These are phyloP conservation scores for Trifolium subterraneum DNA, from an alignment of 306 rosid genomes.

Conservation along the genomic window DNA sequence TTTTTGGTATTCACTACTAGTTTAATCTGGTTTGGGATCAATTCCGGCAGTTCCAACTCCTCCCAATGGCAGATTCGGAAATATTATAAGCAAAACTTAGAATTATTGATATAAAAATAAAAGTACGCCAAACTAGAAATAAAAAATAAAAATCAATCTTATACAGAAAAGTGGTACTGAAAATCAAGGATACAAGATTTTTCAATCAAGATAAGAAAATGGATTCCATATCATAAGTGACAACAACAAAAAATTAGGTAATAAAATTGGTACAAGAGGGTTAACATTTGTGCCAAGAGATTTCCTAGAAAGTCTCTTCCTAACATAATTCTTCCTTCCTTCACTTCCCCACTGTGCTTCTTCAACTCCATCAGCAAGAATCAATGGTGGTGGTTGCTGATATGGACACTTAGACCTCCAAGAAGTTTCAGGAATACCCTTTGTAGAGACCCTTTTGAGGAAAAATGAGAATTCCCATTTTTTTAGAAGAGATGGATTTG, in stretches of 20 bases:
- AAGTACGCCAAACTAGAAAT: background rate
- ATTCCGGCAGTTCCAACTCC: too few relatives aligned
- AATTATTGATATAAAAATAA: background rate
- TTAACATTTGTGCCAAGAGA: constrained; percentile 46
- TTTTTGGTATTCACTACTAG: too few relatives aligned
- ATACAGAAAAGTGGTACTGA: background rate
- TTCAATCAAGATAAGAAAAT: constrained; percentile 26
- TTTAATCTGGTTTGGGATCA: too few relatives aligned
- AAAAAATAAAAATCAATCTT: background rate
- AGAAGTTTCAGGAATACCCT: constrained; percentile 57
- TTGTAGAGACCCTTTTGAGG: constrained; percentile 59
- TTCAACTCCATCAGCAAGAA: constrained; percentile 67
- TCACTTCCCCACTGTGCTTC: constrained; percentile 66
- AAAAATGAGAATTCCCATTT: constrained; percentile 66
- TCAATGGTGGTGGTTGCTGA: constrained; percentile 79
- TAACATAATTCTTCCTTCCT: constrained; percentile 53
- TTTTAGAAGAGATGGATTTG: constrained; percentile 54
- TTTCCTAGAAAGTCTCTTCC: constrained; percentile 63
- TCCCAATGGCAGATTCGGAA: too few relatives aligned
- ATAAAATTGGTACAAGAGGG: constrained; percentile 57
- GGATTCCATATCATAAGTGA: constrained; percentile 73
- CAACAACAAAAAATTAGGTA: constrained; percentile 67
- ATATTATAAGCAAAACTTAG: too few relatives aligned
- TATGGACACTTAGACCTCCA: constrained; percentile 90
- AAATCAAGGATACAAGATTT: background rate